Conservation (phyloP, 176 grass and related monocot species). For the Rhynchospora pubera region DNA sequence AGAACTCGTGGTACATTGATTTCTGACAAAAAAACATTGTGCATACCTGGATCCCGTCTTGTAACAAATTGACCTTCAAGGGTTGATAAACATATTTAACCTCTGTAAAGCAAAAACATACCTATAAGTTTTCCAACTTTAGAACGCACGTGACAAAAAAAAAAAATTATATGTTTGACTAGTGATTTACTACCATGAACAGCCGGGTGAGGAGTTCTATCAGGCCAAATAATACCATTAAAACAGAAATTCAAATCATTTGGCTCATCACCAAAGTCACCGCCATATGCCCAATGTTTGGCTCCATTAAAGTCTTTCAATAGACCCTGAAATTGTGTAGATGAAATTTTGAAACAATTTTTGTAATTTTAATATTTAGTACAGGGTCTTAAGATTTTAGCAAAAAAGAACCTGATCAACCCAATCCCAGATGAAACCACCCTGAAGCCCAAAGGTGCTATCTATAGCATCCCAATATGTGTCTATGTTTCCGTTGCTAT, state of each 20-base stretch:
- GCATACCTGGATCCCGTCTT: constrained; percentile 62
- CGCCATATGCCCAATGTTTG: constrained; percentile 92
- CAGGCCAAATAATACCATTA: constrained; percentile 92
- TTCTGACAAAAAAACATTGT: background rate
- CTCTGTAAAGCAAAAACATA: constrained; percentile 34
- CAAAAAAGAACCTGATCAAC: constrained; percentile 66
- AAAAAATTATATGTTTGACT: background rate
- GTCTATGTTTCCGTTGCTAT: constrained; percentile 95
- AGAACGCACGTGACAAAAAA: background rate
- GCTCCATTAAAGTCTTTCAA: constrained; percentile 59
- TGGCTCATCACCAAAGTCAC: constrained; percentile 87
- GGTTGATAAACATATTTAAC: constrained; percentile 95
- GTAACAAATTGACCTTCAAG: constrained; percentile 55
- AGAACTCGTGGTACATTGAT: background rate
- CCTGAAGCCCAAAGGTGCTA: constrained; percentile 84
- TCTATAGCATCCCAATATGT: constrained; percentile 87
- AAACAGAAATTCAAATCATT: constrained; percentile 92
- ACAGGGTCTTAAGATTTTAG: background rate
- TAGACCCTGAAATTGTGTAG: constrained; percentile 45
- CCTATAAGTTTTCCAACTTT: background rate
- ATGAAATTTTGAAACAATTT: background rate
- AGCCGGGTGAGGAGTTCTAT: constrained; percentile 85
- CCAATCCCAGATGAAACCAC: constrained; percentile 99
- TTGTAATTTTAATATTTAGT: background rate
- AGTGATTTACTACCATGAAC: constrained; percentile 55